A percentile compares a stretch with the other conserved stretches of the same genome.
phyloP scores from a whole-genome alignment of 208 protist genomes.

The Leishmania guyanensis region DNA sequence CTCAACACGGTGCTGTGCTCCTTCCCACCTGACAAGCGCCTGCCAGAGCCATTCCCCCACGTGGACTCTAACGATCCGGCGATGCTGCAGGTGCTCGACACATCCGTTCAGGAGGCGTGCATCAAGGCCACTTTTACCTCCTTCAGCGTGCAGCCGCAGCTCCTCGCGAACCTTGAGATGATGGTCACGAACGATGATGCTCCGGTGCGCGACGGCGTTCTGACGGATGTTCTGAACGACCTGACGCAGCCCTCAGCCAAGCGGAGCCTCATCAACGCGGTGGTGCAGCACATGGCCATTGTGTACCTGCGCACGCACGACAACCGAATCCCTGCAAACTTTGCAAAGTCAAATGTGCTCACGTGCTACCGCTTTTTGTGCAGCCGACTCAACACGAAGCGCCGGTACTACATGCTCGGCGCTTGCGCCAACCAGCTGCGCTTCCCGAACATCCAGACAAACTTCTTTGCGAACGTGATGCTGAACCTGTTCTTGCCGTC shows the following conservation, averaged over 20 bases:
- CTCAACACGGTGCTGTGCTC: slow-evolving; percentile 96
- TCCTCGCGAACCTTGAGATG: slow-evolving; percentile 48
- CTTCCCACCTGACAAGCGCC: slow-evolving; percentile 96
- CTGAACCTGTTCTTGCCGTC: slow-evolving; percentile 96
- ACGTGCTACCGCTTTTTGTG: slow-evolving; percentile 95
- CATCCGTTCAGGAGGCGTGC: slow-evolving; percentile 86
- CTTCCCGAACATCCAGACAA: slow-evolving; percentile 99
- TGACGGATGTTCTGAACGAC: slow-evolving; percentile 34
- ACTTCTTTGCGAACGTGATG: slow-evolving; percentile 98
- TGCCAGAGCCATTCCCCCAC: slow-evolving; percentile 94
- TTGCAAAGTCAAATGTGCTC: slow-evolving; percentile 87
- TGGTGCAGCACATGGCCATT: slow-evolving; percentile 97
- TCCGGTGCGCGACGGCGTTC: slow-evolving; percentile 30
- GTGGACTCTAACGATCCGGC: slow-evolving; percentile 82
- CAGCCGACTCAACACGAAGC: slow-evolving; percentile 91
- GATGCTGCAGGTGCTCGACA: slow-evolving; percentile 90
- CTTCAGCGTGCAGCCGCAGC: slow-evolving; percentile 30
- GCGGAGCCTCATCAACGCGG: slow-evolving; percentile 94
- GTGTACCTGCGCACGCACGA: slow-evolving; percentile 51
- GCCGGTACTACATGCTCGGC: slow-evolving; percentile 97
- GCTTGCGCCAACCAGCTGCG: slow-evolving; percentile 98
- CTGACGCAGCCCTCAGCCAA: slow-evolving; percentile 82
- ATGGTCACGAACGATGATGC: slow-evolving; percentile 54
- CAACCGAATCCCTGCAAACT: slow-evolving; percentile 33
- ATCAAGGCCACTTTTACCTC: slow-evolving; percentile 67